Percentiles rank a stretch among this genome's conserved stretches.
phyloP scores from a whole-genome alignment of 352 stramenopile genomes.

The Thraustotheca clavata region DNA sequence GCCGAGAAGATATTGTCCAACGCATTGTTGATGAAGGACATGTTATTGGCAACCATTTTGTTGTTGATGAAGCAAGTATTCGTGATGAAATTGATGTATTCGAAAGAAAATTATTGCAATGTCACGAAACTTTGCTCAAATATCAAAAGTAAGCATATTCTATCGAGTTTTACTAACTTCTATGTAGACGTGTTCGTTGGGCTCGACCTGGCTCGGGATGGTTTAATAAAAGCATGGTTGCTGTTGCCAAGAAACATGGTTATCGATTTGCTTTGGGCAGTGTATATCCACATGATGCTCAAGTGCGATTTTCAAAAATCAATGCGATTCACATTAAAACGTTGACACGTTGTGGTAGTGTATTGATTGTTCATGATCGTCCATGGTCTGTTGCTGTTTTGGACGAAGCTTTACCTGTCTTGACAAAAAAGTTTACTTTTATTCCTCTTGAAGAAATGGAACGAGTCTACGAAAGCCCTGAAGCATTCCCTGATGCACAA shows the following conservation, averaged over 20 bases:
- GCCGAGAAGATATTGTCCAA: slow-evolving; percentile 53
- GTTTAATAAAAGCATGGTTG: slow-evolving; percentile 75
- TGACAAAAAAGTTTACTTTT: slow-evolving; percentile 21
- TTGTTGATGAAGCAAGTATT: slow-evolving; percentile 66
- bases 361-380: slow-evolving; percentile 81
- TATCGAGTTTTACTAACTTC: not conserved
- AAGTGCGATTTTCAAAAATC: slow-evolving; percentile 60
- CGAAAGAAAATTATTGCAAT: slow-evolving; percentile 72
- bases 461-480: not conserved
- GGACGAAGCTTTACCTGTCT: slow-evolving; percentile 37
- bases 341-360: slow-evolving; percentile 52
- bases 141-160: slow-evolving; percentile 8
- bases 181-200: slow-evolving; percentile 29
- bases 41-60: slow-evolving; percentile 70
- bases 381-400: slow-evolving; percentile 72
- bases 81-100: slow-evolving; percentile 75
- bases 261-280: slow-evolving; percentile 80
- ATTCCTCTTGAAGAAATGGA: slow-evolving; percentile 18
- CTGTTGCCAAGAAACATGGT: slow-evolving; percentile 57
- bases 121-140: slow-evolving; percentile 36
- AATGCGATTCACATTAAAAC: slow-evolving; percentile 52
- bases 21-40: slow-evolving; percentile 78
- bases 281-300: slow-evolving; percentile 80
- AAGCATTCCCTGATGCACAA: not conserved
- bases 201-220: slow-evolving; percentile 74